These are phyloP conservation scores for Pleodorina starrii DNA, from an alignment of 139 green algal species.

Conservation along the genomic window DNA sequence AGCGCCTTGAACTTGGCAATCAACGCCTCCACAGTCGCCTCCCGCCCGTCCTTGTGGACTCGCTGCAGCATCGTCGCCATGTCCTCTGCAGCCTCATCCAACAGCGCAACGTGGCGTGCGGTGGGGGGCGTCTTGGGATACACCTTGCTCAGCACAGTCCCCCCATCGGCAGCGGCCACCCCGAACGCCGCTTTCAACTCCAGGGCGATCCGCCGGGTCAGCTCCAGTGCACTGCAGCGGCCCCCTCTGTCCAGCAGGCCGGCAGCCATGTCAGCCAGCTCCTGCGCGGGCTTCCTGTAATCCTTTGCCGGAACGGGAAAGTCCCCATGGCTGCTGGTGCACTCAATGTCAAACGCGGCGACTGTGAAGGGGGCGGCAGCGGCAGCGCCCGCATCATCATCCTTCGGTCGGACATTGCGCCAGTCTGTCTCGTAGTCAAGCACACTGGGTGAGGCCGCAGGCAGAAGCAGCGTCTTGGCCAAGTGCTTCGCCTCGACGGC, in stretches of 20 bases:
- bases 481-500: no score
- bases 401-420: no score
- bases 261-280: neutral
- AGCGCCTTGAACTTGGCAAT: neutral
- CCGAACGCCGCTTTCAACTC: no score
- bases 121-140: neutral
- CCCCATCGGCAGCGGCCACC: no score
- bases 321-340: constrained; percentile 48
- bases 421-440: no score
- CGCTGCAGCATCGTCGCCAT: neutral
- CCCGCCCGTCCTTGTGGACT: no score
- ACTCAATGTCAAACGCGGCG: constrained; percentile 52
- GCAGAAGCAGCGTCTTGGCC: no score
- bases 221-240: no score
- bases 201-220: no score
- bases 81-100: neutral
- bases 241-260: no score
- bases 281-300: constrained; percentile 11
- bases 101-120: neutral
- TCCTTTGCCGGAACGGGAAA: constrained; percentile 40
- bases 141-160: neutral
- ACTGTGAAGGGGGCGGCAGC: constrained; percentile 26
- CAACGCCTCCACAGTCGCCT: neutral
- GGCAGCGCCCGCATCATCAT: no score
- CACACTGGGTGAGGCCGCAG: no score